A percentile compares a stretch with the other conserved stretches of the same genome.
Evolutionary conservation across 2,329 filamentous ascomycete species (phyloP).

Genomic region (Sarocladium brachiariae): DNA sequence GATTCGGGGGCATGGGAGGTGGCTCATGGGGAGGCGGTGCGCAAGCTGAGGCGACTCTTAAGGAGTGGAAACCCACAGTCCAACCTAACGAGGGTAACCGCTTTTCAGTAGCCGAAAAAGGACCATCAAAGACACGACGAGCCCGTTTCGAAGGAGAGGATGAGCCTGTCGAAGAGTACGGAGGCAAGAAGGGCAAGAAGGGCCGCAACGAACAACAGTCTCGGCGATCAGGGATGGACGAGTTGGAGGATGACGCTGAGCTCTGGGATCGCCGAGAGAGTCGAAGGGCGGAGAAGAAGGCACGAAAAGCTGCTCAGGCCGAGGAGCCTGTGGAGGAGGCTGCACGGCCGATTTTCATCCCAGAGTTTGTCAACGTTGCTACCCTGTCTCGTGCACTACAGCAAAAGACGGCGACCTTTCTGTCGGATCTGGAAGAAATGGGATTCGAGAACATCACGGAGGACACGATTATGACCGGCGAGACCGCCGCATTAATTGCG

Average conservation of each 20-base stretch:
- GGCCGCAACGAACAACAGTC: slow-evolving; percentile 14
- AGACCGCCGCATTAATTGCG: slow-evolving; percentile 84
- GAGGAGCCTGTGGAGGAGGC: slow-evolving; percentile 36
- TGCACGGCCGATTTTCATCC: slow-evolving; percentile 63
- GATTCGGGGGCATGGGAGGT: background rate
- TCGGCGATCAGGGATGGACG: slow-evolving; percentile 32
- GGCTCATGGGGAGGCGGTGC: background rate
- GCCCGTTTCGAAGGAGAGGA: slow-evolving; percentile 26
- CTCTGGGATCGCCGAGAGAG: slow-evolving; percentile 32
- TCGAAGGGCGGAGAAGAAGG: slow-evolving; percentile 36
- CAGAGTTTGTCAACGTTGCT: slow-evolving; percentile 85
- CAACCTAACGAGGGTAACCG: background rate
- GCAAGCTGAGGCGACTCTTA: background rate
- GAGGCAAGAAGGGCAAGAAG: slow-evolving; percentile 18
- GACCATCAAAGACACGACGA: background rate
- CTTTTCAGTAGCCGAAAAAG: slow-evolving; percentile 18
- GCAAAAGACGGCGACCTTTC: slow-evolving; percentile 63
- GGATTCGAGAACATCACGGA: slow-evolving; percentile 81
- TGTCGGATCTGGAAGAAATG: slow-evolving; percentile 69
- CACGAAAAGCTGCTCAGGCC: slow-evolving; percentile 28
- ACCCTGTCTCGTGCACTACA: slow-evolving; percentile 72
- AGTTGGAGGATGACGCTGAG: slow-evolving; percentile 26
- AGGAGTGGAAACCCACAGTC: slow-evolving; percentile 4
- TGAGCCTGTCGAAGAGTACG: slow-evolving; percentile 13
- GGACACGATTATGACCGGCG: slow-evolving; percentile 82